phyloP scores from a whole-genome alignment of 2,329 filamentous ascomycete species.

The Dothistroma pini region DNA sequence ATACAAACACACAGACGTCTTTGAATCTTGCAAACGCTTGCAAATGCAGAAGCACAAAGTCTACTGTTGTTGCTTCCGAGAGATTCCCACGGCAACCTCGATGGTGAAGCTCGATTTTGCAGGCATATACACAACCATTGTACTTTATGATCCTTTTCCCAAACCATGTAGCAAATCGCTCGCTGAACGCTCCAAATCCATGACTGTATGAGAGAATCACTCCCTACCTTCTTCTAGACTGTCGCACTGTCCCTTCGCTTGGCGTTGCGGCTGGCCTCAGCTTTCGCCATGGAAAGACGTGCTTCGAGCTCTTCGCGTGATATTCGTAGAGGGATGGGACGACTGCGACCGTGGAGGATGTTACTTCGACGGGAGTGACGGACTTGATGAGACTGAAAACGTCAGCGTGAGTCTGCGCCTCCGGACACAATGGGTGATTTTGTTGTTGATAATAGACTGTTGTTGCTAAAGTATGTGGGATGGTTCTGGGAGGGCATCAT shows the following conservation, averaged over 20 bases:
- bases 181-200: neutral
- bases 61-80: neutral
- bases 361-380: neutral
- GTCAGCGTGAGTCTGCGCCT: neutral
- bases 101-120: neutral
- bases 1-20: no score
- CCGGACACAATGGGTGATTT: neutral
- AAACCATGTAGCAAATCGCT: neutral
- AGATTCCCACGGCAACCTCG: neutral
- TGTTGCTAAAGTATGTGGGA: neutral
- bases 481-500: neutral
- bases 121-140: neutral
- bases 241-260: neutral
- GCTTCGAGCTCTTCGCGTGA: constrained; percentile 3
- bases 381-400: neutral
- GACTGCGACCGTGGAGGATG: neutral
- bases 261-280: neutral
- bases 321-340: neutral
- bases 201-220: neutral
- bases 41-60: neutral
- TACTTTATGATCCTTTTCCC: neutral
- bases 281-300: constrained; percentile 4
- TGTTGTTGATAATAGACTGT: neutral
- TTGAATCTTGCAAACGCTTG: neutral
- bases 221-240: neutral